These are phyloP conservation scores for Sanguinoderma infundibulare DNA, from an alignment of 1,284 basidiomycete species.

Conservation along the genomic window DNA sequence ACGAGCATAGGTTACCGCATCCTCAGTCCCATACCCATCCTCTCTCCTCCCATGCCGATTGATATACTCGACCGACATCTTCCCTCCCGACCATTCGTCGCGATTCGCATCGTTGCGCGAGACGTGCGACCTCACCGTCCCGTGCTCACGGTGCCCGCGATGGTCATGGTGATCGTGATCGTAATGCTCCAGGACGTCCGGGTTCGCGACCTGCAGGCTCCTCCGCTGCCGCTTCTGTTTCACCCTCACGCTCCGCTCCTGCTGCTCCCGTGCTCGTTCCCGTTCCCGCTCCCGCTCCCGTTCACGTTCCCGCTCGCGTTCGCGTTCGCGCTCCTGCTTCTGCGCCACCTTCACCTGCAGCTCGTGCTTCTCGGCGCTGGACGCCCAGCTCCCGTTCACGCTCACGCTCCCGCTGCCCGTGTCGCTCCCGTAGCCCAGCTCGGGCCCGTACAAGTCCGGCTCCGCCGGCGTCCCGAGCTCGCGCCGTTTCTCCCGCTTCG, in stretches of 20 bases:
- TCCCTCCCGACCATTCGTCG: slow-evolving; percentile 11
- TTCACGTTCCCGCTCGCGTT: slow-evolving; percentile 13
- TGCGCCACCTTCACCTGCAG: neutral
- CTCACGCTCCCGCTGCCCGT: slow-evolving; percentile 26
- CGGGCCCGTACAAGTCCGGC: slow-evolving; percentile 20
- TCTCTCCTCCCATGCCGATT: slow-evolving; percentile 17
- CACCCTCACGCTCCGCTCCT: slow-evolving; percentile 1
- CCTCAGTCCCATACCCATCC: slow-evolving; percentile 21
- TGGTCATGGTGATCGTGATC: slow-evolving; percentile 8
- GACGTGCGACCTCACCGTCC: slow-evolving; percentile 5
- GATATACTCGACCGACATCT: slow-evolving; percentile 11
- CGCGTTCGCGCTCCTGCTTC: neutral
- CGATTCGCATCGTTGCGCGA: slow-evolving; percentile 6
- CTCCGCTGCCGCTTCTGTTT: slow-evolving; percentile 6
- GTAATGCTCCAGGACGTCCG: slow-evolving; percentile 15
- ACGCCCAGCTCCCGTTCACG: slow-evolving; percentile 26
- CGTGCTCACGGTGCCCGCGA: slow-evolving; percentile 12
- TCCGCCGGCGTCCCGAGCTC: slow-evolving; percentile 7
- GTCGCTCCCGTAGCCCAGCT: slow-evolving; percentile 27
- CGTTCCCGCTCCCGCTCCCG: neutral
- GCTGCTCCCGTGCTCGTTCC: slow-evolving; percentile 10
- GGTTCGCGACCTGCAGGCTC: slow-evolving; percentile 21
- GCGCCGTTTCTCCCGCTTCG: slow-evolving; percentile 30
- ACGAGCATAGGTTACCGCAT: slow-evolving; percentile 10
- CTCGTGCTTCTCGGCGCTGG: slow-evolving; percentile 21